Evolutionary conservation across 805 yeast genomes (phyloP).

Genomic region (Zygoascus flipseniorum): DNA sequence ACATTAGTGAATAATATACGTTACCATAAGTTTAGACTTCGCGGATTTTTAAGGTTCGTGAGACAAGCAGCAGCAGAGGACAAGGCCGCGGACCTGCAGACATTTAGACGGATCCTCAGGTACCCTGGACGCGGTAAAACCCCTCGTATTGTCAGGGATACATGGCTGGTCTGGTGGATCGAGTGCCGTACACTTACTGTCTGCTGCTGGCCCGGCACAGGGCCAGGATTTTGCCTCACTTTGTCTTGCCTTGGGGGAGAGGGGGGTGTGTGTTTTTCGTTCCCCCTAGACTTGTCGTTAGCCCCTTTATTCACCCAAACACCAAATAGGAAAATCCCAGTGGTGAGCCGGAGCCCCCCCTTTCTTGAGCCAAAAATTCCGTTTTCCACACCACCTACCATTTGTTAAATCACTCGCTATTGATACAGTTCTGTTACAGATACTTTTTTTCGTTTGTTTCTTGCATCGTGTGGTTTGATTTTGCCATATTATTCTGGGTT

Average conservation of each 20-base stretch:
- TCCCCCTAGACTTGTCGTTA: not conserved
- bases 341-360: not conserved
- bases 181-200: no score
- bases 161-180: no score
- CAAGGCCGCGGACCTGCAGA: not conserved
- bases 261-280: no score
- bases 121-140: no score
- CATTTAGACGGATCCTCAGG: not conserved
- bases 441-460: no score
- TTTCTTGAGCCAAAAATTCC: not conserved
- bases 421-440: no score
- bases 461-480: no score
- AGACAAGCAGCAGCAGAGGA: not conserved
- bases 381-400: not conserved
- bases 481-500: not conserved
- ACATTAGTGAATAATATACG: not conserved
- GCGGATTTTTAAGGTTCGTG: not conserved
- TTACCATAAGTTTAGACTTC: not conserved
- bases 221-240: not conserved
- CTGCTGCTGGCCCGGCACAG: no score
- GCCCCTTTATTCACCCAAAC: not conserved
- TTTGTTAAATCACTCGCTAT: no score
- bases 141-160: no score
- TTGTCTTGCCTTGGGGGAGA: no score
- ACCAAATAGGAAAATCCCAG: not conserved